Conservation (phyloP, 2,329 filamentous ascomycete genomes). For the Pestalotiopsis fici region DNA sequence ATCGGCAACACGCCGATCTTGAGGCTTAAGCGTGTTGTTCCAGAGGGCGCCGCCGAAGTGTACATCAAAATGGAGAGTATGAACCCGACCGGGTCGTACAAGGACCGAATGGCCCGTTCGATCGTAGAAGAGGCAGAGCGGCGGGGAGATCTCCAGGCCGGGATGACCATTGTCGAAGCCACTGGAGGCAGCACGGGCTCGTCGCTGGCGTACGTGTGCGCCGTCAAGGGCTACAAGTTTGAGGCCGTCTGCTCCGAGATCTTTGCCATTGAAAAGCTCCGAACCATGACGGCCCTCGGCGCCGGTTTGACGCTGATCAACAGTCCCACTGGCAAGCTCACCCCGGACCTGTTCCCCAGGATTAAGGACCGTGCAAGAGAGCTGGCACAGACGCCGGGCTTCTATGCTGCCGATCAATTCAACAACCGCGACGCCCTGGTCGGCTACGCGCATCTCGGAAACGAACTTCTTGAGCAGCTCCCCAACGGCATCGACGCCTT, state of each 20-base stretch:
- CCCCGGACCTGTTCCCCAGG: slow-evolving; percentile 1
- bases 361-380: neutral
- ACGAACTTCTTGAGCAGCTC: neutral
- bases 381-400: neutral
- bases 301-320: neutral
- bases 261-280: neutral
- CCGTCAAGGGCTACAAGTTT: slow-evolving; percentile 2
- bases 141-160: neutral
- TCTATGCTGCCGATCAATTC: neutral
- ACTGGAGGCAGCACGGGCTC: slow-evolving; percentile 1
- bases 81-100: slow-evolving; percentile 6
- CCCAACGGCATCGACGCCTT: neutral
- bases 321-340: neutral
- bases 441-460: neutral
- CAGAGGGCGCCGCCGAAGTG: neutral
- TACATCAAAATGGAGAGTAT: slow-evolving; percentile 1
- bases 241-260: neutral
- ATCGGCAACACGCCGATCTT: slow-evolving; percentile 1
- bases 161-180: slow-evolving; percentile 1
- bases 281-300: slow-evolving; percentile 3
- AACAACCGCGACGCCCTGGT: neutral
- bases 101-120: slow-evolving; percentile 3
- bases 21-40: neutral
- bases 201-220: slow-evolving; percentile 2
- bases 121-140: neutral